Evolutionary conservation across 129 eudicot genomes (phyloP).

Genomic region (Apium graveolens): DNA sequence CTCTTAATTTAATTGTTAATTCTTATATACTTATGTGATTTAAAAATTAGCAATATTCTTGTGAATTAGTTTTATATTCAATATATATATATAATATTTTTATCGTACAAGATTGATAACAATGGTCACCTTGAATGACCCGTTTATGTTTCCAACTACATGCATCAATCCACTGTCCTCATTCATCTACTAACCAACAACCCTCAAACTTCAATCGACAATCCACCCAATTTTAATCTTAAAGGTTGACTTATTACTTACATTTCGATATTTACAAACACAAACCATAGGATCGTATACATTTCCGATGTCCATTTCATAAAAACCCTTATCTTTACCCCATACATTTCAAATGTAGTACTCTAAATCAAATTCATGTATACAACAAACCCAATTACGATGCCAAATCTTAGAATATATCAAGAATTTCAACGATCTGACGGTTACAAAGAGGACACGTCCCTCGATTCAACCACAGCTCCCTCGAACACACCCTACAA

Average conservation of each 20-base stretch:
- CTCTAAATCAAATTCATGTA: not conserved
- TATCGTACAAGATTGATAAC: too few species aligned
- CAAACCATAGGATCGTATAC: not conserved
- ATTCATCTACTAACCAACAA: too few species aligned
- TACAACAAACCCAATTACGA: not conserved
- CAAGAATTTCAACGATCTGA: conserved; percentile 59
- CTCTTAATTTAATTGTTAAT: too few species aligned
- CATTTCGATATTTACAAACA: not conserved
- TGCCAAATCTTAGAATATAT: conserved; percentile 39
- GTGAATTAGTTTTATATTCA: too few species aligned
- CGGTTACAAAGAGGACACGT: conserved; percentile 92
- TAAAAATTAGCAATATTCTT: too few species aligned
- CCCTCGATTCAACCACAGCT: conserved; percentile 81
- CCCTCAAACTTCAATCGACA: too few species aligned
- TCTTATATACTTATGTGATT: too few species aligned
- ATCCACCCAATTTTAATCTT: not conserved
- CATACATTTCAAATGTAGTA: not conserved
- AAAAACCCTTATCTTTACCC: not conserved
- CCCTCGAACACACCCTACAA: conserved; percentile 93
- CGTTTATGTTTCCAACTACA: too few species aligned
- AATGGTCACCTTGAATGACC: too few species aligned
- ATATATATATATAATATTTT: too few species aligned
- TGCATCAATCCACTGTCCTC: too few species aligned
- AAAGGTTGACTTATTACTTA: not conserved
- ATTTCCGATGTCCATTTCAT: not conserved